Evolutionary conservation across 192 early-diverging fungal genomes (phyloP).

Genomic region (Umbelopsis sp.): DNA sequence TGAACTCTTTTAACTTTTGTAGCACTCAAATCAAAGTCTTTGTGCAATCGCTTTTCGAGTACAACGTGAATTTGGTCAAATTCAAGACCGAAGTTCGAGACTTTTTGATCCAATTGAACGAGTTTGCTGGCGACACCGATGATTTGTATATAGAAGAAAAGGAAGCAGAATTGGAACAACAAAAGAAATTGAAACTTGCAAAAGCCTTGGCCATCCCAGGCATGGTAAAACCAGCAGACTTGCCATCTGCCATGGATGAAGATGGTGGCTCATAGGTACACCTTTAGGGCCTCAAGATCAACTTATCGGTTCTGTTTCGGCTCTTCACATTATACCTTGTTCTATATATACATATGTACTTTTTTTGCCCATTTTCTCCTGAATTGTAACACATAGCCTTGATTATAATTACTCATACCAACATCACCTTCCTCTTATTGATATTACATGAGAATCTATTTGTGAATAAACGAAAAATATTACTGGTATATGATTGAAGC

Average conservation of each 20-base stretch:
- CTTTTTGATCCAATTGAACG: slow-evolving; percentile 88
- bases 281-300: neutral
- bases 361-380: neutral
- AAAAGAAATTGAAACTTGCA: slow-evolving; percentile 76
- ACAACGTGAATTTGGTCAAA: slow-evolving; percentile 73
- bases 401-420: neutral
- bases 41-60: slow-evolving; percentile 79
- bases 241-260: slow-evolving; percentile 59
- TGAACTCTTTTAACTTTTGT: slow-evolving; percentile 7
- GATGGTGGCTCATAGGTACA: slow-evolving; percentile 31
- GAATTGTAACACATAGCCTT: slow-evolving; percentile 10
- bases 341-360: slow-evolving; percentile 23
- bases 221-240: slow-evolving; percentile 87
- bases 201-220: slow-evolving; percentile 85
- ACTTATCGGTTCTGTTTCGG: neutral
- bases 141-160: slow-evolving; percentile 85
- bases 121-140: slow-evolving; percentile 85
- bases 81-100: slow-evolving; percentile 93
- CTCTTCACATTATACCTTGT: slow-evolving; percentile 10
- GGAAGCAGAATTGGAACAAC: slow-evolving; percentile 76
- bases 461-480: slow-evolving; percentile 17
- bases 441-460: slow-evolving; percentile 11
- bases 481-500: neutral
- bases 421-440: neutral
- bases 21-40: slow-evolving; percentile 82